Evolutionary conservation across 2,329 filamentous ascomycete species (phyloP), one percentile per base, ranked within the genome.

Genomic region (Exserohilum turcica): DNA sequence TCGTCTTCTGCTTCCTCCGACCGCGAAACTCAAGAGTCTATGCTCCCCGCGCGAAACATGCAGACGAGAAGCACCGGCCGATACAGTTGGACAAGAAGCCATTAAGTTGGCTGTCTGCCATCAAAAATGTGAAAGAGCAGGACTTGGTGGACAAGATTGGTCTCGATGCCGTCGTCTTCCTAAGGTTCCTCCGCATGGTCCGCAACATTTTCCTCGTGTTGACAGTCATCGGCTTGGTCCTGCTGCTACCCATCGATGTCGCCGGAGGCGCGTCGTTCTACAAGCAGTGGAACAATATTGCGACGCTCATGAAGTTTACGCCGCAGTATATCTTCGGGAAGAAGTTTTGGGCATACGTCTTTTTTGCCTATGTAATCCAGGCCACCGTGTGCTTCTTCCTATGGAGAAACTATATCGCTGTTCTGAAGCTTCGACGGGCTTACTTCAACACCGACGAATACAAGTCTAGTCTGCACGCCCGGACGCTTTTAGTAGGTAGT

Each of bases 1-100:
- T 96, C 53, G 76, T 87, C 59, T 99, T 97, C 81, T 97, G 91
- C 61, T 81, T 96, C 65, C 82, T 97, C 43, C 89, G 94, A 59
- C 94, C 94, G 3, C 91, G 92, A 74, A 92, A 97, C 74, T 89
- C 87, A 48, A 84, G 92, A 60, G 90, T 97, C 39, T 99, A 97
- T 76, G 92, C 94, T 3, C 94, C 94, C 24, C 93, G 95, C 74
- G 81, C 94, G 43, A 96, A 95, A 76, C 88, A 97, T 79, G 91
- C 92, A 70, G 93, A 97, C 74, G 86, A 91, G 63, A 91, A 88
- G 74, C 92, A 96, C 78, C 85, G 91, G 6, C 94, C 93, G 15
- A 91, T 92, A 9, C 85, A 88, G 0, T 82, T 97, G 66, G 90
- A 88, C 49, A 94, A 88, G 68, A 90, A 91, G n/a, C 79, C 92